Base-by-base conservation (phyloP, 169 alveolate genomes). In the Cytauxzoon felis region DNA sequence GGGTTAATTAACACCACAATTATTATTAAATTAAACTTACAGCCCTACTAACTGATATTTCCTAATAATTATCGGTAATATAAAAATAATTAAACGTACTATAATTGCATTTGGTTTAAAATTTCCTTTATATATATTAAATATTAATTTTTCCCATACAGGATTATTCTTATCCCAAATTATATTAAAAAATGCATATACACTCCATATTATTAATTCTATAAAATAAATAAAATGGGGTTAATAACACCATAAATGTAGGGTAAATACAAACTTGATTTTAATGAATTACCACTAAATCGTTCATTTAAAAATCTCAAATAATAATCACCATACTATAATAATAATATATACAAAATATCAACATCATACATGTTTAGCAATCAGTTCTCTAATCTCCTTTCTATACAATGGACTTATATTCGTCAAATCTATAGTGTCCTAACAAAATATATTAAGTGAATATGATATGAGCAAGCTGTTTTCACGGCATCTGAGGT, bases 91-190 rank as follows among this genome's bases (percentile, higher is more conserved):
- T n/a, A n/a, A n/a, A n/a, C n/a, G n/a, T n/a, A n/a, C n/a, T n/a
- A n/a, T n/a, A 11, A 66, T 47, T 16, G 65, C 33, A 8, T 16
- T 30, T 4, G 80, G 80, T 36, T 26, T 23, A 52, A 11, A n/a
- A 3, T 64, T 63, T 23, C 80, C 80, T 24, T 54, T 33, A n/a
- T 57, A 41, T 11, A 48, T 26, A 21, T 65, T 66, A 0, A 66
- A 23, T 2, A 57, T 42, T 48, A 56, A 7, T 19, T 43, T 48
- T 47, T 65, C 73, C 59, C 69, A 52, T 18, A 38, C 16, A 34
- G 18, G 27, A n/a, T 76, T 76, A 18, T 26, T 47, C 26, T 76
- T 76, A 67, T 76, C 86, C 86, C 86, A 76, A 13, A 66, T 30
- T 11, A 76, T 27, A 19, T 76, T 65, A 42, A 57, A 59, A 48